Base-by-base conservation (phyloP, 228 moss, liverwort and hornwort genomes). In the Sphagnum magellanicum region DNA sequence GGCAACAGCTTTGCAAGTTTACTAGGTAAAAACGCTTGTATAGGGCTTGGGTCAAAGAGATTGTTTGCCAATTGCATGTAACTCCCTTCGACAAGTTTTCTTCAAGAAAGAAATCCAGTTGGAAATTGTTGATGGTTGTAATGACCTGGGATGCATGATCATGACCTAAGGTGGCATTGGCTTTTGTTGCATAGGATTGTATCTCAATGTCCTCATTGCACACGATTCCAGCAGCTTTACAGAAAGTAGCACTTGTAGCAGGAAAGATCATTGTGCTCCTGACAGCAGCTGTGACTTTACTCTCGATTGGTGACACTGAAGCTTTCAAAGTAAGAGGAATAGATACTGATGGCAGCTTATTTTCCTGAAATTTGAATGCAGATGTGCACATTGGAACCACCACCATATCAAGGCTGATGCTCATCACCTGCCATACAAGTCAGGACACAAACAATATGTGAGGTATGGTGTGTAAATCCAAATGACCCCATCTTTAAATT, bases 171-270 rank as follows among this genome's bases (percentile, higher is more conserved):
- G 32, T 32, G 32, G 32, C 32, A 32, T 32, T 32, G 32, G 72
- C 16, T 13, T 16, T 63, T 61, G 51, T 75, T 10, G 63, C 64
- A 50, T 81, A 81, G 5, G 59, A 12, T 8, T 71, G 61, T 46
- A 81, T 74, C 5, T 63, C 71, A 5, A 81, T 13, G 50, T 81
- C 68, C 32, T 81, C 72, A 55, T 77, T 72, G 67, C 81, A 81
- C 68, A 81, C 63, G 5, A 74, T 52, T 11, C 81, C 74, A 6
- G 77, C 69, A 16, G 58, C 69, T 62, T 53, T 69, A 66, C 72
- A 81, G 58, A 81, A 81, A 6, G 65, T 55, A 6, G 74, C 66
- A 11, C 71, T 81, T 5, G 63, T 74, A 14, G 81, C 74, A 14
- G 77, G 77, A 14, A 81, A 74, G 17, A 71, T 77, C 58, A 74